Conservation (phyloP, 2,329 filamentous ascomycete species). For the Apiospora malaysiana region DNA sequence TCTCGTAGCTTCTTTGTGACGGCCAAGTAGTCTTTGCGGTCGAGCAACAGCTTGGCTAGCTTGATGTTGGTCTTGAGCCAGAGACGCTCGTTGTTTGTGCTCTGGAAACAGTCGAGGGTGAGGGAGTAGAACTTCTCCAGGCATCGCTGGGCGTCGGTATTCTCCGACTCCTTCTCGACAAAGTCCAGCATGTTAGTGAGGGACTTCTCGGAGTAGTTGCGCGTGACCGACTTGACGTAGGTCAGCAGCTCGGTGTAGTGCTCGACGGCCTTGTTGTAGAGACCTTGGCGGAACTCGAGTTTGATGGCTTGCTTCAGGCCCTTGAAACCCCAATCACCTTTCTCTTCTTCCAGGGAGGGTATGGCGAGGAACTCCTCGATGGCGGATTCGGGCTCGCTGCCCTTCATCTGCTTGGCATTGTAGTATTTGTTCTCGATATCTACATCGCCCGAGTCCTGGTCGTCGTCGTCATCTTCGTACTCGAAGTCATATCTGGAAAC, state of each 20-base stretch:
- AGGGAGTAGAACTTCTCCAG: slow-evolving; percentile 96
- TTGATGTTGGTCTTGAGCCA: slow-evolving; percentile 99
- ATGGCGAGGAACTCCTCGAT: slow-evolving; percentile 93
- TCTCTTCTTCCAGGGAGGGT: slow-evolving; percentile 82
- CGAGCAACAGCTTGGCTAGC: slow-evolving; percentile 87
- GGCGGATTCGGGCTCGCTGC: slow-evolving; percentile 83
- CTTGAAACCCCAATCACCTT: slow-evolving; percentile 99
- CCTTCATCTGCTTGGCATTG: slow-evolving; percentile 97
- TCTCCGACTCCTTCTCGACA: slow-evolving; percentile 85
- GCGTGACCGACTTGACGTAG: slow-evolving; percentile 95
- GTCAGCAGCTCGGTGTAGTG: slow-evolving; percentile 96
- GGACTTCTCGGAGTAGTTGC: slow-evolving; percentile 98
- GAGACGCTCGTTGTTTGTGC: slow-evolving; percentile 93
- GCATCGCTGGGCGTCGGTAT: slow-evolving; percentile 73
- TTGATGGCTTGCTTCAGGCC: slow-evolving; percentile 98
- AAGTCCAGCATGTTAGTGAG: slow-evolving; percentile 99
- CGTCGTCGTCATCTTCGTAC: slow-evolving; percentile 85
- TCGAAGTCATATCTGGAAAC: slow-evolving; percentile 84
- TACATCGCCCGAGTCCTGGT: slow-evolving; percentile 85
- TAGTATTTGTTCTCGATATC: slow-evolving; percentile 99
- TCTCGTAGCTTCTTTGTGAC: slow-evolving; percentile 85
- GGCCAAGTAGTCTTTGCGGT: slow-evolving; percentile 84
- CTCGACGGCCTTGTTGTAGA: slow-evolving; percentile 84
- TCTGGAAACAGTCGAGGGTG: slow-evolving; percentile 93
- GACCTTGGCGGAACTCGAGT: slow-evolving; percentile 89